These are phyloP conservation scores for Suhomyces bokatorum DNA, from an alignment of 1,139 yeast genomes.

Conservation along the genomic window DNA sequence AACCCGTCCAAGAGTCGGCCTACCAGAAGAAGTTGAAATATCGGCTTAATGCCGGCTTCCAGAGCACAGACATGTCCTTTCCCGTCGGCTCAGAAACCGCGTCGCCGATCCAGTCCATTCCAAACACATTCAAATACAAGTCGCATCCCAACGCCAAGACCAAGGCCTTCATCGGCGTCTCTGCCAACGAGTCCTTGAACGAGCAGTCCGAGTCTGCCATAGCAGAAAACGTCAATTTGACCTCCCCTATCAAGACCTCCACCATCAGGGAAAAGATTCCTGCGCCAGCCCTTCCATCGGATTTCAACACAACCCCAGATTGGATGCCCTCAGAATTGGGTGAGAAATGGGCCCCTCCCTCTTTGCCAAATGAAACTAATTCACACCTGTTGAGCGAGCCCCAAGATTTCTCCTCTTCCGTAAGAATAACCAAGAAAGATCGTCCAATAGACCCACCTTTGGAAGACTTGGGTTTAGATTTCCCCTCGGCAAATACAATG, in stretches of 20 bases:
- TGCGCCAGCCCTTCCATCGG: slow-evolving; percentile 4
- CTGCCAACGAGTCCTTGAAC: slow-evolving; percentile 3
- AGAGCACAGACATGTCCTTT: slow-evolving; percentile 16
- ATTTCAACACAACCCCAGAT: slow-evolving; percentile 36
- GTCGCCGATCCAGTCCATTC: slow-evolving; percentile 36
- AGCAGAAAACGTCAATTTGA: slow-evolving; percentile 6
- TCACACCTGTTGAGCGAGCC: slow-evolving; percentile 9
- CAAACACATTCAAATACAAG: slow-evolving; percentile 49
- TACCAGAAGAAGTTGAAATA: slow-evolving; percentile 40
- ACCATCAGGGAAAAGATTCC: slow-evolving; percentile 15
- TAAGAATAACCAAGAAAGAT: slow-evolving; percentile 26
- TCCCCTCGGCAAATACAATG: slow-evolving; percentile 35
- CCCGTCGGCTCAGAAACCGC: slow-evolving; percentile 2
- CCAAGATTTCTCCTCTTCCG: slow-evolving; percentile 32
- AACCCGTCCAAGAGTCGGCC: slow-evolving; percentile 12
- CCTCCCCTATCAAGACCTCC: slow-evolving; percentile 20
- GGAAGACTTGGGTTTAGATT: slow-evolving; percentile 23
- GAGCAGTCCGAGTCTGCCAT: background rate
- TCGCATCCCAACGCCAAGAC: slow-evolving; percentile 50
- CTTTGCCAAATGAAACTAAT: slow-evolving; percentile 3
- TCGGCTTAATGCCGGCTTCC: slow-evolving; percentile 36
- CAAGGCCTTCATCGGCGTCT: slow-evolving; percentile 29
- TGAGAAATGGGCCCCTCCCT: slow-evolving; percentile 35
- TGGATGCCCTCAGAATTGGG: slow-evolving; percentile 49
- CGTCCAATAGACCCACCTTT: background rate